phyloP scores from a whole-genome alignment of 257 asterid species.

The Plectranthus barbatus region DNA sequence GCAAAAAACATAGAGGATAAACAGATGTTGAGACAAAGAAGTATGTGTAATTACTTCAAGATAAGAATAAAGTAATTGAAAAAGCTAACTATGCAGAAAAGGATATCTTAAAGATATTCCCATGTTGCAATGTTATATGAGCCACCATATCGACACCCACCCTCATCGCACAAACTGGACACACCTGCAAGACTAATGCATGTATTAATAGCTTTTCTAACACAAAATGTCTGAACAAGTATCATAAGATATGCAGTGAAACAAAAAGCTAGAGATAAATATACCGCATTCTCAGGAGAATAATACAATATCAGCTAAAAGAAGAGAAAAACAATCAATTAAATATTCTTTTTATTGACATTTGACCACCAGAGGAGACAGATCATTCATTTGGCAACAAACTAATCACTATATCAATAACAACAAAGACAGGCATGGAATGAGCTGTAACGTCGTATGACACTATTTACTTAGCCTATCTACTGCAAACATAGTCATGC shows the following conservation, averaged over 20 bases:
- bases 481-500: background rate
- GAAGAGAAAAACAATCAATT: no score
- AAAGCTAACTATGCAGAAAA: constrained; percentile 14
- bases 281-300: background rate
- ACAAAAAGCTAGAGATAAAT: background rate
- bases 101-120: constrained; percentile 88
- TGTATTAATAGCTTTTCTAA: background rate
- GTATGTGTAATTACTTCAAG: background rate
- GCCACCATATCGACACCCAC: constrained; percentile 97
- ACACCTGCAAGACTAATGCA: constrained; percentile 51
- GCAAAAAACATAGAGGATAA: background rate
- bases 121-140: constrained; percentile 87
- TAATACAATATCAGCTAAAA: no score
- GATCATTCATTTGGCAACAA: background rate
- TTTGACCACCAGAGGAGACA: background rate
- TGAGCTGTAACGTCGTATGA: background rate
- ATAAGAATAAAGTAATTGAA: background rate
- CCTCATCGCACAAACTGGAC: constrained; percentile 85
- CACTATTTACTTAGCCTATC: background rate
- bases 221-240: background rate
- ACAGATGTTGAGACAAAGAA: background rate
- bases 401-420: background rate
- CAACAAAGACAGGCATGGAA: background rate
- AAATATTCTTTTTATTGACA: background rate
- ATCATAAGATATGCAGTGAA: background rate